Evolutionary conservation across 164 flowering plant genomes (phyloP).

Genomic region (Dillenia suffruticosa): DNA sequence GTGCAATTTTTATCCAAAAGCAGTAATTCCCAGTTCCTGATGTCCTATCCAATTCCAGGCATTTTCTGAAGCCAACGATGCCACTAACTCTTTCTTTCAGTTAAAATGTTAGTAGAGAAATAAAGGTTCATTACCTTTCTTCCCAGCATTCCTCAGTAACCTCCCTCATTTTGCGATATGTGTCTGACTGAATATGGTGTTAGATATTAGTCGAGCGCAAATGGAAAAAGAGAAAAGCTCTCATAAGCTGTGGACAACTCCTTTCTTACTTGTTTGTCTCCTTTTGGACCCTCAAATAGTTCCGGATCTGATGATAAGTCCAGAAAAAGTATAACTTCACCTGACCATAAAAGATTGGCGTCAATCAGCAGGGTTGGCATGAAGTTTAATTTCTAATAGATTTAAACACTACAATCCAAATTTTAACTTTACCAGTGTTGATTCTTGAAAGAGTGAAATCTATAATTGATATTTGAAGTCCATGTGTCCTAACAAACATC

Average conservation of each 20-base stretch:
- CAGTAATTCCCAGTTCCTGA: too few species aligned
- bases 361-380: neutral
- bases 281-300: slow-evolving; percentile 89
- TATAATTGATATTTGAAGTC: slow-evolving; percentile 64
- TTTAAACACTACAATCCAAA: slow-evolving; percentile 2
- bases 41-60: neutral
- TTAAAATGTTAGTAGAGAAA: neutral
- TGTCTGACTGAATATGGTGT: slow-evolving; percentile 59
- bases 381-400: neutral
- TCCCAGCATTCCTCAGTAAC: slow-evolving; percentile 90
- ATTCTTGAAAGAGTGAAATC: slow-evolving; percentile 94
- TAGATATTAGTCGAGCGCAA: neutral
- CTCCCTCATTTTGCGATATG: slow-evolving; percentile 88
- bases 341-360: slow-evolving; percentile 30
- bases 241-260: too few species aligned
- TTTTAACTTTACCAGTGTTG: slow-evolving; percentile 56
- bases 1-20: too few species aligned
- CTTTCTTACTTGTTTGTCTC: slow-evolving; percentile 77
- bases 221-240: too few species aligned
- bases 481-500: slow-evolving; percentile 48
- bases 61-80: neutral
- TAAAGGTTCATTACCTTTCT: slow-evolving; percentile 53
- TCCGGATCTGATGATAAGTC: slow-evolving; percentile 81
- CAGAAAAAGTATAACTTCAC: slow-evolving; percentile 71
- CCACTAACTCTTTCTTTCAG: neutral